Conservation (phyloP, 176 grass and related monocot genomes). For the sorghum (Sorghum bicolor) region DNA sequence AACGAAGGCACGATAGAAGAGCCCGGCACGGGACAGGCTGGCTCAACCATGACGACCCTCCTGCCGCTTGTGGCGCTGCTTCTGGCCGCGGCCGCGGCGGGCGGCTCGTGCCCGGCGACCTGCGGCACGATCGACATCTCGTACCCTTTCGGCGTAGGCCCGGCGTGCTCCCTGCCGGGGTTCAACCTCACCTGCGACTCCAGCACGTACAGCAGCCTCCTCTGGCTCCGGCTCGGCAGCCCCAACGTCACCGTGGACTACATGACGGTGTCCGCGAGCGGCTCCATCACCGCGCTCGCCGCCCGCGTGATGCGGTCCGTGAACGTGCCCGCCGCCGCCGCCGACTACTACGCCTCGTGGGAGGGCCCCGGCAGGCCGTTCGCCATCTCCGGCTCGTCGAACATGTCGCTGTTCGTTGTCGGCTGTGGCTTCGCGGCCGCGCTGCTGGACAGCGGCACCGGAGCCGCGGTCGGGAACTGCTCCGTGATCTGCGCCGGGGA, state of each 20-base stretch:
- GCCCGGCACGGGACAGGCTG: not conserved
- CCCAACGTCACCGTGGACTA: not conserved
- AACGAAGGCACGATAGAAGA: not conserved
- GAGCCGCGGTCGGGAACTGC: not conserved
- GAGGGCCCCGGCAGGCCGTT: not conserved
- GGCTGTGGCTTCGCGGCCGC: not conserved
- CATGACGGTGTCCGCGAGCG: not conserved
- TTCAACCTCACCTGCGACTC: constrained; percentile 1
- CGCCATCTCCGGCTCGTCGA: not conserved
- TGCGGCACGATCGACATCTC: not conserved
- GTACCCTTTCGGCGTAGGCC: not conserved
- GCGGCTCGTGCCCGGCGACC: not conserved
- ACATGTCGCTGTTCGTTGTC: not conserved
- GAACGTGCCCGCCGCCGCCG: not conserved
- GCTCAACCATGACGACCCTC: not conserved
- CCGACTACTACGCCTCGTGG: not conserved
- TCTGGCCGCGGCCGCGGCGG: not conserved
- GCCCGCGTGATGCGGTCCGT: not conserved
- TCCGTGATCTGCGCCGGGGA: not conserved
- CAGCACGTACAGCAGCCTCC: not conserved
- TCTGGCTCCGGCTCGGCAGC: constrained; percentile 19
- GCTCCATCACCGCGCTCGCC: not conserved
- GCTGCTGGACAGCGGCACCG: not conserved
- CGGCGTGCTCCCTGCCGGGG: not conserved
- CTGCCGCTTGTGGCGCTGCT: not conserved